These are phyloP conservation scores for Kluyveromyces lactis DNA, from an alignment of 805 yeast genomes.

Conservation along the genomic window DNA sequence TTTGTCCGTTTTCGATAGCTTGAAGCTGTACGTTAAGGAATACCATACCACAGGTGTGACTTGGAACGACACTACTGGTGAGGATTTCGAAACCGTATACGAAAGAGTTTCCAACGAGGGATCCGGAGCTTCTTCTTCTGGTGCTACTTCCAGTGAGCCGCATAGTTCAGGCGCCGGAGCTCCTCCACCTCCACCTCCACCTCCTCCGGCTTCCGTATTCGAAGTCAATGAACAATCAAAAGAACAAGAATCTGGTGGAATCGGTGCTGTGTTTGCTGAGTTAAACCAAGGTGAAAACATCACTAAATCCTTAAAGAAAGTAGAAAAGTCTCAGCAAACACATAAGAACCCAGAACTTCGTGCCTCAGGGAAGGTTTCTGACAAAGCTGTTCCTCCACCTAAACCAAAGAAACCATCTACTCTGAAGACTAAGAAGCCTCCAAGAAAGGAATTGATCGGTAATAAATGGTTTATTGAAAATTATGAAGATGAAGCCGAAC, in stretches of 20 bases:
- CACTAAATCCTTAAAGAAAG: constrained; percentile 82
- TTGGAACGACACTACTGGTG: constrained; percentile 60
- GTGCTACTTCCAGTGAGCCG: constrained; percentile 30
- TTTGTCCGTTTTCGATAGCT: constrained; percentile 54
- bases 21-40: constrained; percentile 67
- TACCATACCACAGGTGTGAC: constrained; percentile 77
- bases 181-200: constrained; percentile 91
- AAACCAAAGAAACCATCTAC: constrained; percentile 79
- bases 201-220: constrained; percentile 74
- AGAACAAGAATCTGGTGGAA: constrained; percentile 39
- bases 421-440: constrained; percentile 42
- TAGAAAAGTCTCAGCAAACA: constrained; percentile 88
- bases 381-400: constrained; percentile 42
- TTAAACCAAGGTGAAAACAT: constrained; percentile 77
- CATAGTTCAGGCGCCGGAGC: constrained; percentile 32
- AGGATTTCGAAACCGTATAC: constrained; percentile 45
- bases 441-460: constrained; percentile 69
- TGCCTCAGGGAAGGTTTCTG: constrained; percentile 41
- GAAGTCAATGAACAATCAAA: constrained; percentile 28
- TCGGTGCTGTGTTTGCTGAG: constrained; percentile 87
- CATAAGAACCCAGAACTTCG: constrained; percentile 85
- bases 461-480: constrained; percentile 87
- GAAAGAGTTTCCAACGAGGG: constrained; percentile 16
- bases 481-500: constrained; percentile 49
- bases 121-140: constrained; percentile 23